Base-by-base conservation (phyloP, 148 eudicot genomes). In the Chenopodium quinoa region DNA sequence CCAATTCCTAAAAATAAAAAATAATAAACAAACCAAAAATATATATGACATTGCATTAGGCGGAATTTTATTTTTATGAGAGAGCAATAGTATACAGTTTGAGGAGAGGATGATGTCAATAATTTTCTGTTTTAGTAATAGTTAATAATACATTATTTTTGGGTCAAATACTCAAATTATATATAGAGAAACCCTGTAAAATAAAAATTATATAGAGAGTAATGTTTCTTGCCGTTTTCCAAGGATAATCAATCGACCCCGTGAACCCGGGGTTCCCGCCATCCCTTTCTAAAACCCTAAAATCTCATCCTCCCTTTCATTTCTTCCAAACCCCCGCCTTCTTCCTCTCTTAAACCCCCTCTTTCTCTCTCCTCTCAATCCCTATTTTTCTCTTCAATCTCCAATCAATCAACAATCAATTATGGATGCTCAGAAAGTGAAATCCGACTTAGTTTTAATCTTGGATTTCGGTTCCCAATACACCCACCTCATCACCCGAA, bases 401-500 rank as follows among this genome's bases (percentile, higher is more conserved):
- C 72, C 17, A 12, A 6, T 32, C n/a, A 34, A 37, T 37, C 40
- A 4, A 5, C 0, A 5, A 40, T 40, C 44, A 40, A 5, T 40
- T 75, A 81, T 91, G 98, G 97, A 92, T 60, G 83, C 91, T 44
- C 84, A 88, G 63, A 82, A 82, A n/a, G 88, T 86, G 27, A 88
- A 93, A 77, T 85, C 98, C 2, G 93, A 90, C 87, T 80, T 90
- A 12, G 98, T 96, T 2, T 72, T 96, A 40, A 93, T 93, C 85
- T 83, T 96, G 0, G 98, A 96, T 67, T 93, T 75, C 75, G 99
- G 99, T 14, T 96, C 98, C 1, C 99, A 96, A 80, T 96, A 96
- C 86, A 96, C 99, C 69, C 98, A 96, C 80, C 86, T 96, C 75
- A 96, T 96, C 73, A 96, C 99, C 22, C 92, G 99, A 11, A 85